These are phyloP conservation scores for Lichtheimia ramosa DNA, from an alignment of 371 early-diverging fungal genomes.

Conservation along the genomic window DNA sequence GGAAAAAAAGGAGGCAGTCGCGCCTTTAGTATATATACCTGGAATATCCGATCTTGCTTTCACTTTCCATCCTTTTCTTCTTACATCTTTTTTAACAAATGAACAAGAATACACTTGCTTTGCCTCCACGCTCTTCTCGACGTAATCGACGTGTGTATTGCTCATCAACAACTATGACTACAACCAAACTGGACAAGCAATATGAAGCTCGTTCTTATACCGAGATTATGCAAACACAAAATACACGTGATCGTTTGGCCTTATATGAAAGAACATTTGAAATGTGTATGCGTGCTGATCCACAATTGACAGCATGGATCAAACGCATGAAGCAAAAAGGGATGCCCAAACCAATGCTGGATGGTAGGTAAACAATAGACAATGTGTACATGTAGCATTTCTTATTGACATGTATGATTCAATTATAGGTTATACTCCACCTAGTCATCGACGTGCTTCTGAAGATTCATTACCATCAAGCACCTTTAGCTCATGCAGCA, in stretches of 20 bases:
- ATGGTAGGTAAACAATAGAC: slow-evolving; percentile 11
- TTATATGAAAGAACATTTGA: slow-evolving; percentile 40
- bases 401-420: not conserved
- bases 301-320: slow-evolving; percentile 27
- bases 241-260: slow-evolving; percentile 25
- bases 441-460: not conserved
- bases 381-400: not conserved
- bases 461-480: not conserved
- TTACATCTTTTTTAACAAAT: no score
- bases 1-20: no score
- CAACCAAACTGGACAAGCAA: slow-evolving; percentile 13
- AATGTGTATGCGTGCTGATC: slow-evolving; percentile 32
- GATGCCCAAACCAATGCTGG: slow-evolving; percentile 20
- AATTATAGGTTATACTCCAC: not conserved
- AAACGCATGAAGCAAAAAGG: slow-evolving; percentile 21
- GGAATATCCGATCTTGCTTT: no score
- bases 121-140: slow-evolving; percentile 13
- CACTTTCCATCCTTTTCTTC: no score
- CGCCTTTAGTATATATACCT: no score
- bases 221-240: slow-evolving; percentile 40
- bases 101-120: not conserved
- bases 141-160: slow-evolving; percentile 7
- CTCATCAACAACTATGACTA: not conserved
- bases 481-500: not conserved
- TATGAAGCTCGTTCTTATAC: slow-evolving; percentile 31